Conservation (phyloP, 495 filamentous ascomycete genomes). For the Trichoderma parareesei region DNA sequence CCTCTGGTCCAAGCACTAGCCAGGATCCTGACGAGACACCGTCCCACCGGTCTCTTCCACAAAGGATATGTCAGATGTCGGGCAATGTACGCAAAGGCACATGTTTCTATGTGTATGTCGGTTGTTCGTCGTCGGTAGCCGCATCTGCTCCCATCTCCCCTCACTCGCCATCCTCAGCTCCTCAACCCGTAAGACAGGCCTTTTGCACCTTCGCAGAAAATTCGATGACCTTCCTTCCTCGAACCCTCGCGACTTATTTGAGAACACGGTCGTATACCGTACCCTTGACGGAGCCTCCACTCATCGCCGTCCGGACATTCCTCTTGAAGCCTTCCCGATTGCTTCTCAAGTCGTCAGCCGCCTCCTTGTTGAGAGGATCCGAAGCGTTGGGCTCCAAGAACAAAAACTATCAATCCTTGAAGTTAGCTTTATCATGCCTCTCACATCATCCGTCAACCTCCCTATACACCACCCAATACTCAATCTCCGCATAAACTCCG, state of each 20-base stretch:
- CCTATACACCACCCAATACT: not conserved
- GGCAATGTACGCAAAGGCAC: not conserved
- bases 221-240: too few species aligned
- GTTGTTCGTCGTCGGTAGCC: not conserved
- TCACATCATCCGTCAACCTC: not conserved
- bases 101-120: slow-evolving; percentile 1
- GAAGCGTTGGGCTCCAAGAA: slow-evolving; percentile 96
- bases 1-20: not conserved
- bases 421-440: not conserved
- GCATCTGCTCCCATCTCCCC: not conserved
- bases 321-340: slow-evolving; percentile 84
- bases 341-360: slow-evolving; percentile 79
- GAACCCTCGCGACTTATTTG: not conserved
- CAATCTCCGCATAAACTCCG: too few species aligned
- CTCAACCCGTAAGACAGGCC: not conserved
- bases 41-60: not conserved
- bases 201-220: too few species aligned
- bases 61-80: not conserved
- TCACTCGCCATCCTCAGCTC: not conserved
- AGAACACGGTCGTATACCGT: slow-evolving; percentile 69
- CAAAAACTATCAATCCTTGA: slow-evolving; percentile 58
- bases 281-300: slow-evolving; percentile 67
- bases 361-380: slow-evolving; percentile 97
- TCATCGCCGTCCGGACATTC: slow-evolving; percentile 79
- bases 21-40: not conserved